Evolutionary conservation across 2,329 filamentous ascomycete genomes (phyloP), one percentile per base, ranked within the genome.

Genomic region (Rhinocladiella mackenziei): DNA sequence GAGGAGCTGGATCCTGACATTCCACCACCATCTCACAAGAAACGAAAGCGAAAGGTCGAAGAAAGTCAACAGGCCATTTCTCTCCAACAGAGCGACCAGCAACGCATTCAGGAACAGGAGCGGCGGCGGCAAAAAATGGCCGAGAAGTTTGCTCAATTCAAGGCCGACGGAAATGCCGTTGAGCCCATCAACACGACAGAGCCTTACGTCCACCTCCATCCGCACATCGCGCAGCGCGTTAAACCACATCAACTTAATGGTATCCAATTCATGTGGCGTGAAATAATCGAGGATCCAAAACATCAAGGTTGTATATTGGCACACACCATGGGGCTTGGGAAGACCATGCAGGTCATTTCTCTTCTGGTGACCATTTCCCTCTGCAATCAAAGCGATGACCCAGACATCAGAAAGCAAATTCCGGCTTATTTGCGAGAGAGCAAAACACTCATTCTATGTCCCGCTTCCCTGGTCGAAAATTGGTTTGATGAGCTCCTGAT

Each of bases 291-390:
- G 22, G 75, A 81, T 43, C 67, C 73, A 3, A 67, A 70, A 4
- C 73, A 74, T 13, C 81, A 89, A 62, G 89, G 89, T 2, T 94
- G 86, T 59, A 73, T 94, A 9, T 72, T 95, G 14, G 85, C 89
- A 4, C 89, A 95, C 62, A 87, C 86, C 0, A 95, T 95, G 89
- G 89, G 89, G 1, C 68, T 95, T 2, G 89, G 89, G 11, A 96
- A 95, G 68, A 94, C 89, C 0, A 88, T 94, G 82, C 89, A 95
- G 67, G 78, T 88, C 4, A 87, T 95, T 47, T 85, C 87, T 1
- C 69, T 95, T n/a, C 74, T 96, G 4, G 75, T 85, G 11, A 81
- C 86, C 0, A 77, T 95, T 49, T 73, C 80, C 3, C 76, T 86
- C 54, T 78, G 86, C 2, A 73, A 79, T 3, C 60, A 62, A 14